These are phyloP conservation scores for Vanderwaltozyma polyspora DNA, from an alignment of 805 yeast species.

Conservation along the genomic window DNA sequence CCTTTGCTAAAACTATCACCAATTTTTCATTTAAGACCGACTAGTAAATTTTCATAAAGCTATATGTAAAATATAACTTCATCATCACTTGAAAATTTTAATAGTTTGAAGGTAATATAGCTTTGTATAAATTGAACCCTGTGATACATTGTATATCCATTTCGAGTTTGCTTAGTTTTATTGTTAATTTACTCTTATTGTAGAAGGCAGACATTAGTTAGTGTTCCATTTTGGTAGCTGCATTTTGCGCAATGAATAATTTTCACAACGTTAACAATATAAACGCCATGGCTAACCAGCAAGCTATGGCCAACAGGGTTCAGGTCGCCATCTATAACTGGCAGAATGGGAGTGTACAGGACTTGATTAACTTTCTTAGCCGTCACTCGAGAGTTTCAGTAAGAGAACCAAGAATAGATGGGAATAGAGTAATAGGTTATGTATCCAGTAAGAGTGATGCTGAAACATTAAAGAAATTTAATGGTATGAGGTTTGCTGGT, in stretches of 20 bases:
- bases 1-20: no score
- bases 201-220: no score
- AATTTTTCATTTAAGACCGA: no score
- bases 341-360: constrained; percentile 67
- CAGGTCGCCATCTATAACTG: constrained; percentile 63
- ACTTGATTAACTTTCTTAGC: constrained; percentile 55
- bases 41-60: no score
- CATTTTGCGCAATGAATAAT: constrained; percentile 9
- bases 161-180: no score
- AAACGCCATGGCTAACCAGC: constrained; percentile 18
- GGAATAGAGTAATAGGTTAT: constrained; percentile 47
- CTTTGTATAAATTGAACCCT: no score
- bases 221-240: no score
- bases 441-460: constrained; percentile 50
- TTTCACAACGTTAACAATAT: constrained; percentile 21
- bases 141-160: no score
- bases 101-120: no score
- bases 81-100: no score
- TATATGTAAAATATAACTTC: no score
- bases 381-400: constrained; percentile 54
- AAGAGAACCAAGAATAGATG: constrained; percentile 41
- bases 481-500: constrained; percentile 79
- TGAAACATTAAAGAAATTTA: constrained; percentile 44
- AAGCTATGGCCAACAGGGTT: constrained; percentile 27
- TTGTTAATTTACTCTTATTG: no score